Evolutionary conservation across 78 protist species (phyloP).

Genomic region (Protostelium mycophagum): DNA sequence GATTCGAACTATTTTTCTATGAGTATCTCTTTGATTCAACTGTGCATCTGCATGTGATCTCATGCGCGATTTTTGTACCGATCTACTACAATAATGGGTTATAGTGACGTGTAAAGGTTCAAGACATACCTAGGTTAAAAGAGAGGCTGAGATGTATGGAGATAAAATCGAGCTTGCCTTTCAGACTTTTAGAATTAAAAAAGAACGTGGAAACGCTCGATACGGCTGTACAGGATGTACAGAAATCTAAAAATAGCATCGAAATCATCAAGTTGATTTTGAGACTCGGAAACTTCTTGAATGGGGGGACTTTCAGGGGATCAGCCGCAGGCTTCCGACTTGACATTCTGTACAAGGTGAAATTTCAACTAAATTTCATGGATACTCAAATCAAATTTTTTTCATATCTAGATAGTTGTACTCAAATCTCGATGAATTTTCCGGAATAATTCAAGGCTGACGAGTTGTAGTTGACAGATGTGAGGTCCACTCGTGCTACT

Average conservation of each 20-base stretch:
- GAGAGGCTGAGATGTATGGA: background rate
- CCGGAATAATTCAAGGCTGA: too few relatives aligned
- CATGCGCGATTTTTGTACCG: too few relatives aligned
- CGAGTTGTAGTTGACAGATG: background rate
- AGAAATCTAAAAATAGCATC: conserved; percentile 10
- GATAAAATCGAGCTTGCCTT: background rate
- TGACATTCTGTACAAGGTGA: background rate
- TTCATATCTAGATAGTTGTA: too few relatives aligned
- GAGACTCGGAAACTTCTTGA: conserved; percentile 59
- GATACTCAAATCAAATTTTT: background rate
- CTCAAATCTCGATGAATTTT: too few relatives aligned
- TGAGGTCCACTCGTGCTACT: background rate
- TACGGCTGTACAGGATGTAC: background rate
- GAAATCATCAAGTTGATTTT: conserved; percentile 44
- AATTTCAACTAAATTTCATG: background rate
- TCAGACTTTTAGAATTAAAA: background rate
- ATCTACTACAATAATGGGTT: too few relatives aligned
- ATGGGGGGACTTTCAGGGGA: conserved; percentile 66
- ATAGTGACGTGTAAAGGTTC: background rate
- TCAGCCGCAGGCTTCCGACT: conserved; percentile 56
- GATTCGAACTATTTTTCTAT: background rate
- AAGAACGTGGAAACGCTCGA: background rate
- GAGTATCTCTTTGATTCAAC: too few relatives aligned
- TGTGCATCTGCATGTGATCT: too few relatives aligned
- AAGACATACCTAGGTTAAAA: background rate